Evolutionary conservation across 257 asterid species (phyloP).

Genomic region (Phtheirospermum japonicum): DNA sequence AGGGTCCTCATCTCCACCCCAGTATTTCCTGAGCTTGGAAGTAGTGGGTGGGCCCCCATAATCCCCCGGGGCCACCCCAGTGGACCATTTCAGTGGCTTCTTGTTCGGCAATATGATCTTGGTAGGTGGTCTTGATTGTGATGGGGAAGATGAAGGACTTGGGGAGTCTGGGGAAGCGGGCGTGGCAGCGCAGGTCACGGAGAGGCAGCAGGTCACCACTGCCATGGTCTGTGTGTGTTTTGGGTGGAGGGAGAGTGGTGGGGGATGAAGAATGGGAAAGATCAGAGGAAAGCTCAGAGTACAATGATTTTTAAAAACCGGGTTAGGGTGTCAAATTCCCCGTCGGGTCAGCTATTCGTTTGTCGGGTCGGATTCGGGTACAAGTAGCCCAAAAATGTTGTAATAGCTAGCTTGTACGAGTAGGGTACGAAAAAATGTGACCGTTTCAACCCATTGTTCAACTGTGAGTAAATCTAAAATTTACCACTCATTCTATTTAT

Average conservation of each 20-base stretch:
- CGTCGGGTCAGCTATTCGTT: no score
- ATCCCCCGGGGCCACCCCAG: slow-evolving; percentile 79
- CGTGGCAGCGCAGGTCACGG: slow-evolving; percentile 62
- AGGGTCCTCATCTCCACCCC: slow-evolving; percentile 88
- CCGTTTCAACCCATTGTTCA: no score
- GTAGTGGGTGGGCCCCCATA: slow-evolving; percentile 92
- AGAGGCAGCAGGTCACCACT: slow-evolving; percentile 52
- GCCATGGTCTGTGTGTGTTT: slow-evolving; percentile 36
- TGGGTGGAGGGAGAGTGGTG: slow-evolving; percentile 18
- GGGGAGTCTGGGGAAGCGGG: slow-evolving; percentile 55
- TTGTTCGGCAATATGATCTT: slow-evolving; percentile 75
- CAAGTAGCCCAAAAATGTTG: no score
- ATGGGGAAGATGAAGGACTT: slow-evolving; percentile 33
- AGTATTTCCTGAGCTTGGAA: slow-evolving; percentile 83
- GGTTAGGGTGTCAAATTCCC: no score
- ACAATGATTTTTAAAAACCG: no score
- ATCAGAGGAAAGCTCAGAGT: background rate
- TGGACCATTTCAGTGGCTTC: slow-evolving; percentile 89
- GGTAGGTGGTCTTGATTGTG: slow-evolving; percentile 46
- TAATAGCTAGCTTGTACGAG: no score
- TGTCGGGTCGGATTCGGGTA: no score
- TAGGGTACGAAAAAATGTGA: no score
- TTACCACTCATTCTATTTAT: no score
- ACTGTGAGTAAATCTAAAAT: no score
- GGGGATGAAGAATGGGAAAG: background rate